Percentiles rank a stretch among this genome's conserved stretches.
phyloP scores from a whole-genome alignment of 768 basidiomycete genomes.

The Trametes elegans region DNA sequence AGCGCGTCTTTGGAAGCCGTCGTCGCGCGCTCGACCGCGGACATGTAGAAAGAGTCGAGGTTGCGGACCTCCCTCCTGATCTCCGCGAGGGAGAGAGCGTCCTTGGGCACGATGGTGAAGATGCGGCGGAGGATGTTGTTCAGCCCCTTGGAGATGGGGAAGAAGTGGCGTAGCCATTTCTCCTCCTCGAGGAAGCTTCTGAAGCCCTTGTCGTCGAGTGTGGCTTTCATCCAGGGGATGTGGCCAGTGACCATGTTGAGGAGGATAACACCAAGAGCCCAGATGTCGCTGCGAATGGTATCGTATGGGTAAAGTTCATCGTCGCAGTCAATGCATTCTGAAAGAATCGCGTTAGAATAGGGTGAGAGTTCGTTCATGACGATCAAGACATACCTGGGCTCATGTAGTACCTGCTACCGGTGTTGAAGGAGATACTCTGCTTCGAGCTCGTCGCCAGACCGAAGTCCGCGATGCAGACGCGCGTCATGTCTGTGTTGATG shows the following conservation, averaged over 20 bases:
- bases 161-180: constrained; percentile 60
- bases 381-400: constrained; percentile 53
- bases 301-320: constrained; percentile 48
- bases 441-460: constrained; percentile 33
- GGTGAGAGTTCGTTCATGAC: not conserved
- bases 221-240: constrained; percentile 76
- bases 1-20: not conserved
- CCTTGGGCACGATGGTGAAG: constrained; percentile 21
- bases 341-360: constrained; percentile 15
- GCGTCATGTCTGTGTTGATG: constrained; percentile 37
- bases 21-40: constrained; percentile 1
- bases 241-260: constrained; percentile 79
- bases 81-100: constrained; percentile 19
- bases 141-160: constrained; percentile 70
- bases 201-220: constrained; percentile 65
- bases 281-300: constrained; percentile 64
- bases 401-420: constrained; percentile 66
- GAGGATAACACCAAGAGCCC: constrained; percentile 78
- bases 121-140: constrained; percentile 64
- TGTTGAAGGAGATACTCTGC: constrained; percentile 49
- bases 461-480: constrained; percentile 47
- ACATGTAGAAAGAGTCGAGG: constrained; percentile 30
- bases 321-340: constrained; percentile 56
- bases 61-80: constrained; percentile 23
- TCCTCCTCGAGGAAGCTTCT: constrained; percentile 57